Evolutionary conservation across 2,329 filamentous ascomycete genomes (phyloP), one percentile per base, ranked within the genome.

Genomic region (Dothideomycetes sp.): DNA sequence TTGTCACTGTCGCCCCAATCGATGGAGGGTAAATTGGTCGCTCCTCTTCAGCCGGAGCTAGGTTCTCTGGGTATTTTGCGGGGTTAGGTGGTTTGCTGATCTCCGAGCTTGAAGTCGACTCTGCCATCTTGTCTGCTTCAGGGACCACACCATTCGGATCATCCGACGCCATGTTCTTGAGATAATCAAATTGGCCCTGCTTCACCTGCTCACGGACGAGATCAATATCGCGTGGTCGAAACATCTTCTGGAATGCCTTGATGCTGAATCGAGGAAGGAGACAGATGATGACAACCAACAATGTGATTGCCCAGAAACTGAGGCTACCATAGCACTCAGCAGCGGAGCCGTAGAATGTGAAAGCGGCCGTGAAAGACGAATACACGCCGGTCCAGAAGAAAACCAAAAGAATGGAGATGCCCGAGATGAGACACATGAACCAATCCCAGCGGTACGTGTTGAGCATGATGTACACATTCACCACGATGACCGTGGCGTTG

Each of bases 371-470:
- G 52, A 76, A 75, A 2, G 73, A 70, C 0, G 79, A 79, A 64
- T 93, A 98, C 29, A 94, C 73, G 19, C 87, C 91, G 4, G 91
- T 95, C 87, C 91, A 96, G 66, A 94, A 82, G 70, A 87, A 98
- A 55, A 96, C 77, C 52, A 95, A 75, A 19, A 96, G 59, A 46
- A 83, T 82, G 63, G 87, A 94, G 59, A 96, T 73, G 17, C 64
- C 63, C 37, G 93, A 81, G 46, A 95, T 81, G 43, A 94, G 67
- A 16, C 88, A 63, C 64, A 93, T 93, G 53, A 98, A 70, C 89
- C 89, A 98, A 60, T 98, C 91, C 91, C 91, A 98, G 45, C 89
- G 78, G 61, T 94, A 96, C 1, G 84, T 93, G 63, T 98, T 98
- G 66, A 96, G 79, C 48, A 98, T 69, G 50, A 98, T 85, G 66